These are phyloP conservation scores for Solanum clarkiae DNA, from an alignment of 257 asterid species.

Conservation along the genomic window DNA sequence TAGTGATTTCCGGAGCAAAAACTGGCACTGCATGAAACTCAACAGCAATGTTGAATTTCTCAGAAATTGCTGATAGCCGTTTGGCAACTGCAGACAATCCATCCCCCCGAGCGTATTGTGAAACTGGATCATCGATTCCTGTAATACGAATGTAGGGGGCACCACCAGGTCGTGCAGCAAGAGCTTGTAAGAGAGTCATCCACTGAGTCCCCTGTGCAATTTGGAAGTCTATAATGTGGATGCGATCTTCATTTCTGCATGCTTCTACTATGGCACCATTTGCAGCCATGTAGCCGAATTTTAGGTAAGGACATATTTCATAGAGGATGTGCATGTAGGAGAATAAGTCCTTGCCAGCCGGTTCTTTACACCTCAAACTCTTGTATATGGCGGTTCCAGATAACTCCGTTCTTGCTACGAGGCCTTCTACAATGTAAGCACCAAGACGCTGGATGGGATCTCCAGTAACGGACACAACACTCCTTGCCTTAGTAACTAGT, in stretches of 20 bases:
- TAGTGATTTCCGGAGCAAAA: conserved; percentile 45
- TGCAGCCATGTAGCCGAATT: conserved; percentile 97
- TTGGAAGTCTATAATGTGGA: conserved; percentile 85
- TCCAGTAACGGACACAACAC: conserved; percentile 59
- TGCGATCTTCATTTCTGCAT: conserved; percentile 51
- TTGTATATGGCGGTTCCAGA: conserved; percentile 80
- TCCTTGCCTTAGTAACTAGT: not conserved
- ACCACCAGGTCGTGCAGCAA: conserved; percentile 84
- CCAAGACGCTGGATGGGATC: conserved; percentile 95
- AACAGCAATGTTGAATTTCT: not conserved
- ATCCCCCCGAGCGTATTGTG: conserved; percentile 70
- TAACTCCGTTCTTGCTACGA: conserved; percentile 69
- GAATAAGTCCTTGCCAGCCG: conserved; percentile 59
- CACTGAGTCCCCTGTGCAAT: conserved; percentile 90
- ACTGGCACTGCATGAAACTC: conserved; percentile 40
- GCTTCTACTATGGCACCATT: conserved; percentile 97
- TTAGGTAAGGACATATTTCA: conserved; percentile 80
- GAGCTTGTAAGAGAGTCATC: conserved; percentile 85
- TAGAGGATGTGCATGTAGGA: conserved; percentile 81
- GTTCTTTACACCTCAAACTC: conserved; percentile 65
- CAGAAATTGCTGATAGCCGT: conserved; percentile 6
- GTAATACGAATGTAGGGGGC: conserved; percentile 80
- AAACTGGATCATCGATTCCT: conserved; percentile 89
- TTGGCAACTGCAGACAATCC: conserved; percentile 44
- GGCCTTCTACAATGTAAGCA: conserved; percentile 85